Evolutionary conservation across 805 yeast genomes (phyloP).

Genomic region (Priceomyces medius): DNA sequence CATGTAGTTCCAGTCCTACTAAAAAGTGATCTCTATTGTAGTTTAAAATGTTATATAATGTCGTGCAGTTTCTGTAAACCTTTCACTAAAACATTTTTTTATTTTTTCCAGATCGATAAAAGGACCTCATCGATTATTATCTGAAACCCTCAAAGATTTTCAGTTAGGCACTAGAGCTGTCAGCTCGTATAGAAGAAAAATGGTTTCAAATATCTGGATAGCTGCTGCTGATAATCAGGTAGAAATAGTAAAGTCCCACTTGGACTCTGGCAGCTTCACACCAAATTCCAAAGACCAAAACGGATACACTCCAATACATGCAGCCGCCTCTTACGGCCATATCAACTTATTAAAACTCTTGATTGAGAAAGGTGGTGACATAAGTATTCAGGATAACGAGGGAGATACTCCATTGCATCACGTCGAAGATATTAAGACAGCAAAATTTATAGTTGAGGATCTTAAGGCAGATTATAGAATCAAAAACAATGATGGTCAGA

Average conservation of each 20-base stretch:
- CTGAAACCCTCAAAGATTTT: too few species aligned
- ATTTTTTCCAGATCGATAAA: background rate
- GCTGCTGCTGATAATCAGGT: slow-evolving; percentile 87
- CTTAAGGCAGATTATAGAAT: slow-evolving; percentile 63
- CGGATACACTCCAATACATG: slow-evolving; percentile 97
- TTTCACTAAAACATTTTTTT: too few species aligned
- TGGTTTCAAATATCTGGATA: slow-evolving; percentile 78
- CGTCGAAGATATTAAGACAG: slow-evolving; percentile 68
- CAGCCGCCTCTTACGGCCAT: slow-evolving; percentile 94
- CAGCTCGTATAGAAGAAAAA: slow-evolving; percentile 12
- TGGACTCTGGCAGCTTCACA: slow-evolving; percentile 51
- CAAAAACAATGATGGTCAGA: slow-evolving; percentile 71
- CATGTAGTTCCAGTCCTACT: too few species aligned
- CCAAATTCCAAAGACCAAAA: slow-evolving; percentile 83
- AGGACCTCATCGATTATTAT: too few species aligned
- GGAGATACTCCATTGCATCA: slow-evolving; percentile 97
- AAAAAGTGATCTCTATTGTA: too few species aligned
- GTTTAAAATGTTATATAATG: too few species aligned
- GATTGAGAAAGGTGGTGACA: slow-evolving; percentile 64
- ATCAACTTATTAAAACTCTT: slow-evolving; percentile 60
- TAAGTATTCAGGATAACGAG: slow-evolving; percentile 79
- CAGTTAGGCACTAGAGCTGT: too few species aligned
- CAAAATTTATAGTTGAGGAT: slow-evolving; percentile 63
- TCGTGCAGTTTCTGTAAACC: too few species aligned
- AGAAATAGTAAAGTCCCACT: slow-evolving; percentile 53